Evolutionary conservation across 257 asterid species (phyloP).

Genomic region (Solanum gracilifrons): DNA sequence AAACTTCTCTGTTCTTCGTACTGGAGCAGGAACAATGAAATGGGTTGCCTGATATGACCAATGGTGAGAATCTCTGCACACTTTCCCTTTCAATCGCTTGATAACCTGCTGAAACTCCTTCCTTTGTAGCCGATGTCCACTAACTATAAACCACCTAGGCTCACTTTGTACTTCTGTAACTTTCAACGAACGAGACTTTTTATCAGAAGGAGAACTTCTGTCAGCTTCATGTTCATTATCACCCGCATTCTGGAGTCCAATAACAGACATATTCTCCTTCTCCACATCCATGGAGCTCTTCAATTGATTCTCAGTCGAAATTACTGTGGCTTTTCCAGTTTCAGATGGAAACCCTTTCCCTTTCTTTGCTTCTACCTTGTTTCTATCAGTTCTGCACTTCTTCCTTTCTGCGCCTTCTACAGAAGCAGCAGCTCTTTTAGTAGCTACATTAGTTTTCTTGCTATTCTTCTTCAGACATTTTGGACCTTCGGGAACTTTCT

Average conservation of each 20-base stretch:
- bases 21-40: slow-evolving; percentile 76
- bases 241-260: background rate
- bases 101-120: slow-evolving; percentile 86
- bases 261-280: slow-evolving; percentile 26
- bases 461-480: slow-evolving; percentile 30
- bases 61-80: slow-evolving; percentile 83
- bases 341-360: background rate
- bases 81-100: slow-evolving; percentile 56
- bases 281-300: slow-evolving; percentile 34
- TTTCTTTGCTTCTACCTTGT: background rate
- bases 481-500: slow-evolving; percentile 18
- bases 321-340: background rate
- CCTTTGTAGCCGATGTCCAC: slow-evolving; percentile 76
- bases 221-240: background rate
- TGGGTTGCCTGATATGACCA: slow-evolving; percentile 99
- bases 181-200: background rate
- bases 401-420: slow-evolving; percentile 11
- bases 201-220: background rate
- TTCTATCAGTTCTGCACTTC: slow-evolving; percentile 1
- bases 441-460: slow-evolving; percentile 8
- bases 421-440: slow-evolving; percentile 11
- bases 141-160: slow-evolving; percentile 61
- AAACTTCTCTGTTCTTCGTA: slow-evolving; percentile 81
- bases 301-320: background rate
- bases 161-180: slow-evolving; percentile 14